Conservation (phyloP, 2,329 filamentous ascomycete genomes). For the Colletotrichum sp. region DNA sequence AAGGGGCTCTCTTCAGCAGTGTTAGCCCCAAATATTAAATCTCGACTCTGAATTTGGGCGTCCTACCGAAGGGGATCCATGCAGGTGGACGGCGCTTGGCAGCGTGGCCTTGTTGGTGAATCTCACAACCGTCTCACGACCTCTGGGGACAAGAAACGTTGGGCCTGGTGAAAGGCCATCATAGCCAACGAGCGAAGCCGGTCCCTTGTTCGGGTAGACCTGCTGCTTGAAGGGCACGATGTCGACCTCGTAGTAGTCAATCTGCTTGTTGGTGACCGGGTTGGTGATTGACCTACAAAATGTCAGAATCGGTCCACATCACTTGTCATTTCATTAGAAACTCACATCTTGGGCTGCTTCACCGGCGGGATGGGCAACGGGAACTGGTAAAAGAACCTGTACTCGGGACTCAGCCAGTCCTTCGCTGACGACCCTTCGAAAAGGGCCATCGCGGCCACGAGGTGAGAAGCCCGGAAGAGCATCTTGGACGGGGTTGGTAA, state of each 20-base stretch:
- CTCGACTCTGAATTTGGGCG: too few relatives aligned
- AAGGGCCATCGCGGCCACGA: slow-evolving; percentile 5
- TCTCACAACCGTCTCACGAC: slow-evolving; percentile 59
- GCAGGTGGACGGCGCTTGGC: slow-evolving; percentile 56
- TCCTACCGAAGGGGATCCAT: slow-evolving; percentile 51
- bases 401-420: slow-evolving; percentile 35
- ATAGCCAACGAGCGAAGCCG: slow-evolving; percentile 48
- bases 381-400: slow-evolving; percentile 40
- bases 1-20: slow-evolving; percentile 13
- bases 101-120: slow-evolving; percentile 54
- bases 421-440: not conserved
- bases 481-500: not conserved
- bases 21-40: too few relatives aligned
- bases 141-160: slow-evolving; percentile 53
- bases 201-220: slow-evolving; percentile 39
- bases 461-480: not conserved
- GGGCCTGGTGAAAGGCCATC: slow-evolving; percentile 61
- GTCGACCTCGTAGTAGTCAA: slow-evolving; percentile 35
- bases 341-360: slow-evolving; percentile 45
- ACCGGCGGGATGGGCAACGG: slow-evolving; percentile 50
- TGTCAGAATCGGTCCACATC: too few relatives aligned
- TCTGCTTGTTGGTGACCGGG: slow-evolving; percentile 31
- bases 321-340: not conserved
- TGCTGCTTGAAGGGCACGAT: slow-evolving; percentile 26
- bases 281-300: slow-evolving; percentile 20